phyloP scores from a whole-genome alignment of 176 grass and related monocot species.

The Oryza meyeriana region DNA sequence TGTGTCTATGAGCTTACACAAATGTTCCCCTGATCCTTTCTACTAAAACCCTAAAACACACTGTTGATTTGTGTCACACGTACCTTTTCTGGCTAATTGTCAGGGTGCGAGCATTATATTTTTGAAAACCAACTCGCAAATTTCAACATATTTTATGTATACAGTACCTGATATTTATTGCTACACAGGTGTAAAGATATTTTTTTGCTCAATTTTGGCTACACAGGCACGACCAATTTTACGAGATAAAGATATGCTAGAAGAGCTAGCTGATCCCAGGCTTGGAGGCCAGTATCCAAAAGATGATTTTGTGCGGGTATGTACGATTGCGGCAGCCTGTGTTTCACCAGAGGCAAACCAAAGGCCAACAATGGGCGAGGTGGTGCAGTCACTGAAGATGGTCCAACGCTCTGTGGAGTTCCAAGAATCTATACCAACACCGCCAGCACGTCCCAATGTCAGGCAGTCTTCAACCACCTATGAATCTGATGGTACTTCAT shows the following conservation, averaged over 20 bases:
- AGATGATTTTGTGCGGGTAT: slow-evolving; percentile 93
- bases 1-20: background rate
- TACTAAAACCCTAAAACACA: background rate
- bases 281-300: slow-evolving; percentile 71
- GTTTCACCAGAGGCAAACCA: slow-evolving; percentile 90
- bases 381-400: slow-evolving; percentile 99
- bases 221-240: slow-evolving; percentile 81
- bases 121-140: background rate
- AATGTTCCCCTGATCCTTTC: background rate
- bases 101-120: background rate
- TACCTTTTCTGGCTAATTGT: background rate
- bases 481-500: slow-evolving; percentile 91
- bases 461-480: slow-evolving; percentile 54
- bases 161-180: background rate
- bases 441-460: slow-evolving; percentile 47
- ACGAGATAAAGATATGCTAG: slow-evolving; percentile 78
- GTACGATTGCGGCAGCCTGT: slow-evolving; percentile 95
- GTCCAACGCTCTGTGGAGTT: slow-evolving; percentile 71
- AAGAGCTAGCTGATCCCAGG: slow-evolving; percentile 75
- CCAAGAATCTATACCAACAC: slow-evolving; percentile 66
- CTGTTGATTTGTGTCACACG: background rate
- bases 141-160: background rate
- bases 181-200: background rate
- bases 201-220: slow-evolving; percentile 6
- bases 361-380: slow-evolving; percentile 95